Evolutionary conservation across 2,329 filamentous ascomycete species (phyloP).

Genomic region (Cladosporium halotolerans): DNA sequence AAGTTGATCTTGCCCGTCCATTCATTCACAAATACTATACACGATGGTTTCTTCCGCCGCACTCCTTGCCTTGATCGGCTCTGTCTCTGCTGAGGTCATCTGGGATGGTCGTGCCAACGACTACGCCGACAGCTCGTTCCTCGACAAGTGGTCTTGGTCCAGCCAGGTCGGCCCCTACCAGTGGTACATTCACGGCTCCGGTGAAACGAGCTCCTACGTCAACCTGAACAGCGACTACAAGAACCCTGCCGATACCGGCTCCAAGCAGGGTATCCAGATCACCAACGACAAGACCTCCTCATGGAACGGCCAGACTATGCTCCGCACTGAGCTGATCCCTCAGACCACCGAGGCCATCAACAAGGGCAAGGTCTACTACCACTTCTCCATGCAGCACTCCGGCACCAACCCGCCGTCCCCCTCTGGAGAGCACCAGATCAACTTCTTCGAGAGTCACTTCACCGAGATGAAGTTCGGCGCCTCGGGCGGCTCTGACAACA

Average conservation of each 20-base stretch:
- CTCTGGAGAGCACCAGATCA: constrained; percentile 61
- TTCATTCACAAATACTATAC: constrained; percentile 9
- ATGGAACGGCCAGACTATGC: constrained; percentile 69
- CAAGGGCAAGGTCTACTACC: constrained; percentile 62
- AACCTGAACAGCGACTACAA: constrained; percentile 56
- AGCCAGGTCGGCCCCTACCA: constrained; percentile 65
- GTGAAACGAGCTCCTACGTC: constrained; percentile 52
- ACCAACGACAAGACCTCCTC: constrained; percentile 58
- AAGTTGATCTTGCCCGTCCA: constrained; percentile 18
- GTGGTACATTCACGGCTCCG: constrained; percentile 67
- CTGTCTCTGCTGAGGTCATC: constrained; percentile 40
- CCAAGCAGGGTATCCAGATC: constrained; percentile 61
- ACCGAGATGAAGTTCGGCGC: constrained; percentile 63
- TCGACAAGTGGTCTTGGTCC: constrained; percentile 53
- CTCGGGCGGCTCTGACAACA: constrained; percentile 44
- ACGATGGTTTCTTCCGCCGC: constrained; percentile 18
- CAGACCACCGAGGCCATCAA: constrained; percentile 61
- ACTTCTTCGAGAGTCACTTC: constrained; percentile 64
- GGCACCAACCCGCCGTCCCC: constrained; percentile 55
- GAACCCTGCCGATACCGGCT: constrained; percentile 58
- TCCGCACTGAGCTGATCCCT: constrained; percentile 67
- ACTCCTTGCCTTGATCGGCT: constrained; percentile 18
- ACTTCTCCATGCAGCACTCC: constrained; percentile 60
- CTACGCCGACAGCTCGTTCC: constrained; percentile 47
- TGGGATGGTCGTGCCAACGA: constrained; percentile 65